Percentiles rank a stretch among this genome's conserved stretches.
These are phyloP conservation scores for Sorghum bicolor DNA, from an alignment of 176 grass and related monocot genomes.

Conservation along the genomic window Sorghum_bicolor_NCBIv3 NC_012871.2:7528001-7528500, in stretches of 20 bases:
- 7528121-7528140: not conserved
- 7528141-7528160: not conserved
- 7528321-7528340: constrained; percentile 3
- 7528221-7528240: constrained; percentile 50
- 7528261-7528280: constrained; percentile 47
- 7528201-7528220: not conserved
- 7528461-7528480: too few relatives aligned
- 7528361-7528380: constrained; percentile 52
- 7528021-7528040: constrained; percentile 1
- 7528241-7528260: constrained; percentile 52
- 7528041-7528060: constrained; percentile 15
- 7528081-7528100: not conserved
- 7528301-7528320: not conserved
- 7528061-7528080: not conserved
- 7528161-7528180: constrained; percentile 38
- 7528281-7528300: not conserved
- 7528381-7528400: constrained; percentile 52
- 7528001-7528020: constrained; percentile 16
- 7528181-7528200: constrained; percentile 12
- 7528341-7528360: constrained; percentile 55
- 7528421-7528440: constrained; percentile 51
- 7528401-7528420: constrained; percentile 72
- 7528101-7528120: not conserved
- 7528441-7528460: too few relatives aligned
- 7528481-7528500: too few relatives aligned